A percentile compares a stretch with the other conserved stretches of the same genome.
Evolutionary conservation across 2,329 filamentous ascomycete genomes (phyloP).

Genomic region (Ophiocordyceps camponoti-saundersi): DNA sequence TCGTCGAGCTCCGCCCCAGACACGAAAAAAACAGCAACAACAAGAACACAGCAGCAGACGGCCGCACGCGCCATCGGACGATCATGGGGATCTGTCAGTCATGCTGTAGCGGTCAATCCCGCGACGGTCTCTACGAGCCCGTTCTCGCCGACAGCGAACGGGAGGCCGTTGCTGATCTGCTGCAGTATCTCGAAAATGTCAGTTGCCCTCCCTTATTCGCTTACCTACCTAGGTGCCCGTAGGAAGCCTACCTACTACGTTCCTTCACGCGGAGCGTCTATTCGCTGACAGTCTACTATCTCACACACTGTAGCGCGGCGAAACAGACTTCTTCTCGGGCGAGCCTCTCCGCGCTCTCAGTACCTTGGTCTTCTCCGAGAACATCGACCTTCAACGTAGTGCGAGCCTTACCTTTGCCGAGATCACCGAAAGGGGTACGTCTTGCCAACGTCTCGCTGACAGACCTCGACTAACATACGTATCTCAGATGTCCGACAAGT

Average conservation of each 20-base stretch:
- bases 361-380: slow-evolving; percentile 95
- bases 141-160: slow-evolving; percentile 90
- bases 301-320: slow-evolving; percentile 49
- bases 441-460: not conserved
- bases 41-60: not conserved
- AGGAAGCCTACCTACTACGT: too few relatives aligned
- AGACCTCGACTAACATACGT: slow-evolving; percentile 1
- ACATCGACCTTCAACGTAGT: slow-evolving; percentile 93
- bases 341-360: slow-evolving; percentile 86
- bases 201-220: slow-evolving; percentile 12
- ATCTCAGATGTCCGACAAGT: slow-evolving; percentile 82
- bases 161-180: slow-evolving; percentile 86
- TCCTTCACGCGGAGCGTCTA: slow-evolving; percentile 7
- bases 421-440: slow-evolving; percentile 88
- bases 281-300: slow-evolving; percentile 4
- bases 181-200: slow-evolving; percentile 95
- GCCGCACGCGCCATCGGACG: slow-evolving; percentile 4
- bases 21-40: not conserved
- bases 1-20: not conserved
- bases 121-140: slow-evolving; percentile 69
- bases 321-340: slow-evolving; percentile 96
- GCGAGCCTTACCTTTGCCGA: slow-evolving; percentile 97
- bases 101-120: slow-evolving; percentile 50
- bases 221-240: not conserved
- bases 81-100: slow-evolving; percentile 44